Conservation (phyloP, 441 rosid genomes). For the Erodium trifolium region DNA sequence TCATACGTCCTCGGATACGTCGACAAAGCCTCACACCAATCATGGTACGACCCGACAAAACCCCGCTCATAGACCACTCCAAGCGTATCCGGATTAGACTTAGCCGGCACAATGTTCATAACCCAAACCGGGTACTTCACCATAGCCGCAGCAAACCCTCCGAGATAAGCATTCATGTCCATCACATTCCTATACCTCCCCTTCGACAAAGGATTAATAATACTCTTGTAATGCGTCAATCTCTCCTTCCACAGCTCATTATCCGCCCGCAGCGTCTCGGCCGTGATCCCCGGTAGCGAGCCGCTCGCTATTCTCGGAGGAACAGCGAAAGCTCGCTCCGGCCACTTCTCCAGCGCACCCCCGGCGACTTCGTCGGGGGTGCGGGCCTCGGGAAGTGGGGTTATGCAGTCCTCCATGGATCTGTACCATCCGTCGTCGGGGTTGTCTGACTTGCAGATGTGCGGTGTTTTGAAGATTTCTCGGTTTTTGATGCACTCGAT, state of each 20-base stretch:
- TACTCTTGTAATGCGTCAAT: conserved; percentile 74
- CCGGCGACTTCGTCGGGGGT: background rate
- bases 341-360: background rate
- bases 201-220: conserved; percentile 49
- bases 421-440: background rate
- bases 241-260: conserved; percentile 68
- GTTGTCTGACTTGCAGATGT: conserved; percentile 2
- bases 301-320: conserved; percentile 4
- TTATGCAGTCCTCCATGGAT: background rate
- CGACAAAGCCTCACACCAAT: conserved; percentile 97
- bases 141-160: conserved; percentile 83
- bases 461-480: conserved; percentile 14
- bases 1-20: conserved; percentile 95
- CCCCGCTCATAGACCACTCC: conserved; percentile 86
- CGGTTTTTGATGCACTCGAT: conserved; percentile 38
- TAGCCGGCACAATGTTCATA: conserved; percentile 86
- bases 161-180: conserved; percentile 92
- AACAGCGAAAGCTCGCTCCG: background rate
- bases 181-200: conserved; percentile 76
- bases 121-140: conserved; percentile 82
- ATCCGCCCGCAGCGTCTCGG: conserved; percentile 27
- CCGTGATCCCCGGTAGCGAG: background rate
- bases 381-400: background rate
- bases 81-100: conserved; percentile 57
- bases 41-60: conserved; percentile 81